These are phyloP conservation scores for Bathelium albidoporum DNA, from an alignment of 495 filamentous ascomycete genomes.

Conservation along the genomic window DNA sequence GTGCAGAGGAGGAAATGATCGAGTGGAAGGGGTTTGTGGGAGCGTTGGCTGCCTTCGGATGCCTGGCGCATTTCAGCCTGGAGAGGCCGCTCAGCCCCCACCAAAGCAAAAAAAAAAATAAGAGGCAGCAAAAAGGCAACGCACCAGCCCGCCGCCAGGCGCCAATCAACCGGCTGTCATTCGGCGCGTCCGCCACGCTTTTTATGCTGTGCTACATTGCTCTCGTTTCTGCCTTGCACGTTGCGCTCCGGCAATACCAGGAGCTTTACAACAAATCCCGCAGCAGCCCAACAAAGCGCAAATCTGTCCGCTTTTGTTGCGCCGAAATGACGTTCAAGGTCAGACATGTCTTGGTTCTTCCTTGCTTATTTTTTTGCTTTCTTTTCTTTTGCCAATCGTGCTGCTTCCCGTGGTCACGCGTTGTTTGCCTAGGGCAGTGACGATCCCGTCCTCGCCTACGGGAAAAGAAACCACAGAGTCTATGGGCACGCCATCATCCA, in stretches of 20 bases:
- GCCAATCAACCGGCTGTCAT: background rate
- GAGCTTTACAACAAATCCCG: slow-evolving; percentile 3
- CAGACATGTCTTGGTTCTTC: background rate
- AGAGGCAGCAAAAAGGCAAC: background rate
- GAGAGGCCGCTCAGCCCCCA: slow-evolving; percentile 4
- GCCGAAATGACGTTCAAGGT: background rate
- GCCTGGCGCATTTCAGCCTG: slow-evolving; percentile 3
- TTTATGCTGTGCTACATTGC: background rate
- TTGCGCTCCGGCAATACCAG: background rate
- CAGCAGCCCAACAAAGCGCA: background rate
- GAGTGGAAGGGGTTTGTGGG: background rate
- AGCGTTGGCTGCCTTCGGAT: background rate
- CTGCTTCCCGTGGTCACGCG: background rate
- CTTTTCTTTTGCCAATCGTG: background rate
- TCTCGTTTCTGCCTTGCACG: slow-evolving; percentile 4
- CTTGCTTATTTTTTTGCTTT: background rate
- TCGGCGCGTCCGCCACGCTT: background rate
- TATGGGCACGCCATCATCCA: no score
- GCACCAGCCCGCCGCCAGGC: background rate
- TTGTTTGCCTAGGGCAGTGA: background rate
- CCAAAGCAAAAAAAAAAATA: background rate
- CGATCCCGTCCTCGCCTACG: background rate
- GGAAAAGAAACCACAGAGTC: no score
- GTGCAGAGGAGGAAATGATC: background rate
- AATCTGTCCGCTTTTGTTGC: background rate